Base-by-base conservation (phyloP, 2,329 filamentous ascomycete genomes). In the Conoideocrella luteorostrata region DNA sequence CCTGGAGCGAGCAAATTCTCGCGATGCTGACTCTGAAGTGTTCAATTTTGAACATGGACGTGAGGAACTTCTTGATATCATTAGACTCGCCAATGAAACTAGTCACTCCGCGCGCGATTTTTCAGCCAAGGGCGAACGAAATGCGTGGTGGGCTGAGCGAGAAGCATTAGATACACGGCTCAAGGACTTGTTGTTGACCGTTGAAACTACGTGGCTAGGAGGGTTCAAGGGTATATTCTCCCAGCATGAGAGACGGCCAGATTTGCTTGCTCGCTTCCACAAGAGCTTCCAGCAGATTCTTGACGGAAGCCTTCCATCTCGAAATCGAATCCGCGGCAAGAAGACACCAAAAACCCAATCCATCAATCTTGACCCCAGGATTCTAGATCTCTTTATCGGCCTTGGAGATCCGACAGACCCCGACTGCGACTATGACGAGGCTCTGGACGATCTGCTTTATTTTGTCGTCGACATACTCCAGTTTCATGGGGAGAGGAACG, bases 401-500 rank as follows among this genome's bases (percentile, higher is more conserved):
- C 75, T 98, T 1, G 88, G 88, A 4, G 80, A 88, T 55, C 77
- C 87, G 3, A 77, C 77, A 0, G 74, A 77, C 7, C 77, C 82
- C 2, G 78, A 82, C 7, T 67, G 70, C 46, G 88, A 95, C 49
- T 75, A 94, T 18, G 91, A 97, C 50, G 91, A 97, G 56, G 80
- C 84, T 0, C 69, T 98, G n/a, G 88, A 84, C 52, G 93, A 98
- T 60, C 70, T 98, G 22, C 76, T 98, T 4, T 97, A 96, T 66
- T 97, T 97, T 59, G 86, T 97, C 1, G 84, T 98, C 5, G 93
- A 98, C 56, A 90, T 97, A 41, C 72, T 98, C 3, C 93, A 97
- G 60, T 97, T 98, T 63, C 88, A 95, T 54, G 93, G 93, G 13
- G 94, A 98, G 66, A 79, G 82, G 38, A 98, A 97, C 59, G 93